A percentile compares a stretch with the other conserved stretches of the same genome.
Evolutionary conservation across 129 eudicot species (phyloP).

Genomic region (Flaveria trinervia): DNA sequence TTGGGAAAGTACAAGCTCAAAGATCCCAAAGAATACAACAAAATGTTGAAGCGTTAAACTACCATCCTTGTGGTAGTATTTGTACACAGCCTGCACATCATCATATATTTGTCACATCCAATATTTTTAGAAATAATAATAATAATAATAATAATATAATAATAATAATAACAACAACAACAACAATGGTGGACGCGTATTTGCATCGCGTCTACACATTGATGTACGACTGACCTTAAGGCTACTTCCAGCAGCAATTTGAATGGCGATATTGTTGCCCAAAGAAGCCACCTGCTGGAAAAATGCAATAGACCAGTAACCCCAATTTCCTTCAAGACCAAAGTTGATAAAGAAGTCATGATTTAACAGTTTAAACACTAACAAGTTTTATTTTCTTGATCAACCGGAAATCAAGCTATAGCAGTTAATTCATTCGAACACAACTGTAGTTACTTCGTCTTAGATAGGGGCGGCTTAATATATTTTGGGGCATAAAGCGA

Average conservation of each 20-base stretch:
- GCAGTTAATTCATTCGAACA: background rate
- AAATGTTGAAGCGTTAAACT: slow-evolving; percentile 52
- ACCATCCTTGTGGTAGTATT: slow-evolving; percentile 49
- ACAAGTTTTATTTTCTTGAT: no score
- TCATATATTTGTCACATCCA: background rate
- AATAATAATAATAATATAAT: no score
- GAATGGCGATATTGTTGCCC: slow-evolving; percentile 66
- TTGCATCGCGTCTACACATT: background rate
- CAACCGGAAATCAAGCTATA: no score
- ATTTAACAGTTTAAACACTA: no score
- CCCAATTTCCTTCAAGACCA: slow-evolving; percentile 55
- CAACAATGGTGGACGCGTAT: background rate
- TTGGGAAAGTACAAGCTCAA: slow-evolving; percentile 56
- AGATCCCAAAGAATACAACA: slow-evolving; percentile 46
- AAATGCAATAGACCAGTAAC: slow-evolving; percentile 64
- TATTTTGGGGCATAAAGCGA: no score
- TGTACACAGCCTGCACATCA: slow-evolving; percentile 54
- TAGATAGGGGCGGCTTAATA: no score
- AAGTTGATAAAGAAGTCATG: background rate
- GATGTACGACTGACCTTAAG: slow-evolving; percentile 38
- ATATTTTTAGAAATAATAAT: no score
- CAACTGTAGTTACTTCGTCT: background rate
- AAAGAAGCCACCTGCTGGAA: slow-evolving; percentile 72
- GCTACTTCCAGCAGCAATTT: slow-evolving; percentile 63
- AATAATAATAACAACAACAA: no score